These are phyloP conservation scores for Rhododendron ferrugineum DNA, from an alignment of 148 eudicot species.

Conservation along the genomic window DNA sequence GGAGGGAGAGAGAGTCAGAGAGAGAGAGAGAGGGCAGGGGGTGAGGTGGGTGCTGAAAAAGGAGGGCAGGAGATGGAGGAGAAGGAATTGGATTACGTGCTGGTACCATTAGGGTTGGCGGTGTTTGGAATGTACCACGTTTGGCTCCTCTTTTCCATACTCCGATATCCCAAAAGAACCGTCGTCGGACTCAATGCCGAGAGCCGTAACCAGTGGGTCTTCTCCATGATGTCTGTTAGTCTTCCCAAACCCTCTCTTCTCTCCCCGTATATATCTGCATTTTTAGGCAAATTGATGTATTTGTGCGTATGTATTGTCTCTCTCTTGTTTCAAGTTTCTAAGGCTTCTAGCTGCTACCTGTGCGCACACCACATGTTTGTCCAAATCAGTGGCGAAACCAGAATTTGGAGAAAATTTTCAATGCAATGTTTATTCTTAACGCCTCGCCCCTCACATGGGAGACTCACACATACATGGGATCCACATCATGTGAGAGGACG, in stretches of 20 bases:
- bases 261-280: background rate
- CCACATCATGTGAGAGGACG: no score
- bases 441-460: no score
- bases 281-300: background rate
- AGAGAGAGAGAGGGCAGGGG: background rate
- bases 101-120: conserved; percentile 55
- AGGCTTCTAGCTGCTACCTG: background rate
- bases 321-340: background rate
- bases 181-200: conserved; percentile 71
- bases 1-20: background rate
- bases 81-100: conserved; percentile 38
- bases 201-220: conserved; percentile 57
- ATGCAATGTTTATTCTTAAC: no score
- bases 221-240: conserved; percentile 59
- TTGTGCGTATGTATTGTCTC: background rate
- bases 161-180: conserved; percentile 42
- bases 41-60: background rate
- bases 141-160: conserved; percentile 49
- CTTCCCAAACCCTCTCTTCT: background rate
- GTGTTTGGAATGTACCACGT: conserved; percentile 48
- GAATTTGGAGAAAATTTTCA: no score
- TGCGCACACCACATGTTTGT: background rate
- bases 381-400: background rate
- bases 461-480: no score
- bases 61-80: conserved; percentile 34